phyloP scores from a whole-genome alignment of 305 asterid species.

The Fraxinus sp. region DNA sequence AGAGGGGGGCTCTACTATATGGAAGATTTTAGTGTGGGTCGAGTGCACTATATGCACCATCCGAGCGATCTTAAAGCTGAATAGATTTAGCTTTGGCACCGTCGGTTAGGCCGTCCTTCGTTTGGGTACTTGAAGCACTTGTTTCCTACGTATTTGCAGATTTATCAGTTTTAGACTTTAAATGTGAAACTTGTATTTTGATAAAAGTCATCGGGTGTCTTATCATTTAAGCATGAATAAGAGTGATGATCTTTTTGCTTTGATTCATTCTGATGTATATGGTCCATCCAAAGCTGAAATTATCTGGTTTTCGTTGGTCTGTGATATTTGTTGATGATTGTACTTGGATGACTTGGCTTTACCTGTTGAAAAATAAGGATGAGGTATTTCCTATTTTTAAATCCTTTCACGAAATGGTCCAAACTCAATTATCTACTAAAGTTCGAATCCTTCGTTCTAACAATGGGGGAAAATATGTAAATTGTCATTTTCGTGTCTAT shows the following conservation, averaged over 20 bases:
- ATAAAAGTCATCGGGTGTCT: background rate
- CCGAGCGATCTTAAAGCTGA: no score
- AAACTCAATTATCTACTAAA: background rate
- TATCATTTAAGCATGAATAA: background rate
- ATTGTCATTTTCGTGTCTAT: no score
- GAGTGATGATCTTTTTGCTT: background rate
- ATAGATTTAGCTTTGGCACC: no score
- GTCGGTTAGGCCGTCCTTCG: no score
- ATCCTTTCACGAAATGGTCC: background rate
- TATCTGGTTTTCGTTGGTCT: no score
- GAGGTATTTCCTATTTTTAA: no score
- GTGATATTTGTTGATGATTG: background rate
- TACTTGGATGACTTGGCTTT: background rate
- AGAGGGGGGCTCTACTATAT: no score
- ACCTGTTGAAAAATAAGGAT: background rate
- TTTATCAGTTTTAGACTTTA: no score
- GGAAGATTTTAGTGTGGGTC: no score
- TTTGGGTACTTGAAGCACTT: background rate
- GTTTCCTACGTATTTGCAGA: background rate
- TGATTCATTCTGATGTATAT: background rate
- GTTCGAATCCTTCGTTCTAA: background rate
- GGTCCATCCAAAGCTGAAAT: background rate
- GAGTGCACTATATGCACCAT: no score
- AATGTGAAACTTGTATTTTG: background rate
- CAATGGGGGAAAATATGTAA: no score